phyloP scores from a whole-genome alignment of 164 flowering plant species.

The grape (Vitis vinifera) region ASM3070453v1 NC_081807.1:4146001-4146500 shows the following conservation, averaged over 20 bases:
- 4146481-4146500: constrained; percentile 29
- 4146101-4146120: too few relatives aligned
- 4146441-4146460: constrained; percentile 19
- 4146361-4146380: neutral
- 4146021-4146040: neutral
- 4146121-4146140: too few relatives aligned
- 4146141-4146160: too few relatives aligned
- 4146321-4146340: neutral
- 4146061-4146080: too few relatives aligned
- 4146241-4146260: neutral
- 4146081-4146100: too few relatives aligned
- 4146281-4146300: neutral
- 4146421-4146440: constrained; percentile 36
- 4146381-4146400: neutral
- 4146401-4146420: constrained; percentile 16
- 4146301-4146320: neutral
- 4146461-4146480: constrained; percentile 21
- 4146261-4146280: neutral
- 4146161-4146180: neutral
- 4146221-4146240: neutral
- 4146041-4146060: too few relatives aligned
- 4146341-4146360: neutral
- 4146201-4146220: too few relatives aligned
- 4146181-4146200: neutral
- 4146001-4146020: neutral